Conservation (phyloP, 2,329 filamentous ascomycete species). For the Sporothrix schenckii region DNA sequence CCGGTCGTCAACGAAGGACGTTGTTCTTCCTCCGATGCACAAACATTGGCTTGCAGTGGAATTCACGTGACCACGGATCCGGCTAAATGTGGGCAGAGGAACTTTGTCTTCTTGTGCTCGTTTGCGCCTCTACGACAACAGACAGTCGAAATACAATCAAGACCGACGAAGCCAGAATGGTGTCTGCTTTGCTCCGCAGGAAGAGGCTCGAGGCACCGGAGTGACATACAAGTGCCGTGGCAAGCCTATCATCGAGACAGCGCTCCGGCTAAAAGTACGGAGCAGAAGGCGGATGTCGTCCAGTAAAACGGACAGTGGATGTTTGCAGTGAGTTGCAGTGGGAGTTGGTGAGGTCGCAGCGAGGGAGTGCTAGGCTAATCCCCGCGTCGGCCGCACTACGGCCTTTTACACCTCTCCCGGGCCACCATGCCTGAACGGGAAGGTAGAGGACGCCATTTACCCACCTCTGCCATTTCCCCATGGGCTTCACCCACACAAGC, state of each 20-base stretch:
- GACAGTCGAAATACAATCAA: too few species aligned
- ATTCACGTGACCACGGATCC: too few species aligned
- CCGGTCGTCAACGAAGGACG: too few species aligned
- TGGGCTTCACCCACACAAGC: not conserved
- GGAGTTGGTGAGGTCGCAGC: too few species aligned
- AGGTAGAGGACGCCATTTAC: conserved; percentile 8
- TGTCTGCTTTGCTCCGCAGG: too few species aligned
- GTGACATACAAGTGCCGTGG: conserved; percentile 5
- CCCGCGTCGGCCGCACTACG: conserved; percentile 26
- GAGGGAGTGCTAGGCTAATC: conserved; percentile 11
- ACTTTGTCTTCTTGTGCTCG: not conserved
- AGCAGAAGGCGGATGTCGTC: too few species aligned
- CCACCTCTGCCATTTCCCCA: not conserved
- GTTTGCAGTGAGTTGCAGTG: too few species aligned
- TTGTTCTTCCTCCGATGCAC: too few species aligned
- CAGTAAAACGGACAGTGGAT: too few species aligned
- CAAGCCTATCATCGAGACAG: not conserved
- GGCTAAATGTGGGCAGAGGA: too few species aligned
- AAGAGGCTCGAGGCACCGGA: conserved; percentile 10
- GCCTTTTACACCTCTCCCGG: conserved; percentile 11
- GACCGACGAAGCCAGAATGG: not conserved
- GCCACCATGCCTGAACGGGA: conserved; percentile 6
- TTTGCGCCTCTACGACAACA: not conserved
- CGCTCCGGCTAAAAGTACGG: too few species aligned
- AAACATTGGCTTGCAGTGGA: too few species aligned